phyloP scores from a whole-genome alignment of 495 filamentous ascomycete genomes.

The Coniosporium apollinis region DNA sequence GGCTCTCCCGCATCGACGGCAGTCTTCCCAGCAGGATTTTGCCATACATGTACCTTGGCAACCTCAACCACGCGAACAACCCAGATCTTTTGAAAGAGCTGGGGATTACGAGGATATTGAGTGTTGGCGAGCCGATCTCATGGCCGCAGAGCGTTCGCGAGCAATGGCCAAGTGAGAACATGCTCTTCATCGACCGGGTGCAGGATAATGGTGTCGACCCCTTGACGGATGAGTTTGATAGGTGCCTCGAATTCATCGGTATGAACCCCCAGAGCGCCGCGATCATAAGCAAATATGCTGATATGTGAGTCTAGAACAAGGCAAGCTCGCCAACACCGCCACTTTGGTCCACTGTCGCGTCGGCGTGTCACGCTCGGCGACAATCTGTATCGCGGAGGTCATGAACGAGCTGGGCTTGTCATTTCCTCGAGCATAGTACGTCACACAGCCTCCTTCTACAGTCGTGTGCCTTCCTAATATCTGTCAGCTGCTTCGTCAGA shows the following conservation, averaged over 20 bases:
- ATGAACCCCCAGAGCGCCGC: too few relatives aligned
- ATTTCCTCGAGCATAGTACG: conserved; percentile 78
- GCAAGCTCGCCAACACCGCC: conserved; percentile 56
- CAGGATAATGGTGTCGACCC: conserved; percentile 96
- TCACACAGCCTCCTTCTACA: conserved; percentile 11
- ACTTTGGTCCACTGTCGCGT: conserved; percentile 94
- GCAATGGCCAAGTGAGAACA: conserved; percentile 53
- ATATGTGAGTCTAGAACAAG: too few relatives aligned
- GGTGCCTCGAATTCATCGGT: conserved; percentile 88
- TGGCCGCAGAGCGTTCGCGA: conserved; percentile 49
- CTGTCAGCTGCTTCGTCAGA: conserved; percentile 66
- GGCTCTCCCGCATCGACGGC: conserved; percentile 75
- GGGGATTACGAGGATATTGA: conserved; percentile 75
- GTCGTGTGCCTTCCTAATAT: not conserved
- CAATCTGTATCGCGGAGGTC: conserved; percentile 95
- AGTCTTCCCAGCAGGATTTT: conserved; percentile 77
- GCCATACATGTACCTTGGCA: conserved; percentile 92
- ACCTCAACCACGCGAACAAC: conserved; percentile 84
- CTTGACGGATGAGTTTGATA: conserved; percentile 69
- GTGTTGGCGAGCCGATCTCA: conserved; percentile 76
- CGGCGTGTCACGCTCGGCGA: conserved; percentile 85
- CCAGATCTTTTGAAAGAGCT: conserved; percentile 60
- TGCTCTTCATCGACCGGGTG: conserved; percentile 64
- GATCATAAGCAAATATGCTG: too few relatives aligned
- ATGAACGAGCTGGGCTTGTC: conserved; percentile 68